Base-by-base conservation (phyloP, 495 filamentous ascomycete species). In the Xylaria telfairii region DNA sequence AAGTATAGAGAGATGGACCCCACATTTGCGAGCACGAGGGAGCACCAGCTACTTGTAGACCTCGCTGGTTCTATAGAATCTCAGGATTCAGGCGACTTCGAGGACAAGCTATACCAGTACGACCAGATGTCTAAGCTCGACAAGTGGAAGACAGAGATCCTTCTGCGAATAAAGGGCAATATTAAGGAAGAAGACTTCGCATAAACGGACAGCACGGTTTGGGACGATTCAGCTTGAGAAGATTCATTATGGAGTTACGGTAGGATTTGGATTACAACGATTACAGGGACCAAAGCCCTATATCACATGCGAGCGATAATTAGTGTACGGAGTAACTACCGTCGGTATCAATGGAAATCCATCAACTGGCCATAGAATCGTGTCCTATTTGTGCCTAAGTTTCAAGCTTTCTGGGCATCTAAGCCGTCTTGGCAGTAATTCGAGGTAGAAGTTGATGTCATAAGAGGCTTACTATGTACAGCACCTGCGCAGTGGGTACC, bases 111-210 rank as follows among this genome's bases (percentile, higher is more conserved):
- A 63, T 95, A 91, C 82, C 88, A 92, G 73, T 97, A 85, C 76
- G 92, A 97, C 81, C 92, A 95, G 83, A 85, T 97, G 83, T 95
- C 91, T 82, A 93, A 93, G 83, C 82, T 97, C 75, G 93, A 97
- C 77, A 94, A 94, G 84, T 98, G 95, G 95, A 95, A 97, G 90
- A 96, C 92, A 67, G 93, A 91, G 46, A 86, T 97, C 46, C 81
- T 97, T 61, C 79, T 97, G 75, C 87, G 90, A 75, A 84, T 97
- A 75, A 97, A 97, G 88, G 90, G 89, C 75, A 85, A 82, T 63
- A 95, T 96, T 75, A 91, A 93, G 83, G 85, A 95, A 68, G 84
- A 85, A 68, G 84, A 86, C 74, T 86, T 86, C 72, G 80, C 84
- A 34, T 86, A 66, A 76, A 65, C 12, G 19, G 51, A 49, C 42